Evolutionary conservation across 2,329 filamentous ascomycete genomes (phyloP).

Genomic region (Neurospora crassa): DNA sequence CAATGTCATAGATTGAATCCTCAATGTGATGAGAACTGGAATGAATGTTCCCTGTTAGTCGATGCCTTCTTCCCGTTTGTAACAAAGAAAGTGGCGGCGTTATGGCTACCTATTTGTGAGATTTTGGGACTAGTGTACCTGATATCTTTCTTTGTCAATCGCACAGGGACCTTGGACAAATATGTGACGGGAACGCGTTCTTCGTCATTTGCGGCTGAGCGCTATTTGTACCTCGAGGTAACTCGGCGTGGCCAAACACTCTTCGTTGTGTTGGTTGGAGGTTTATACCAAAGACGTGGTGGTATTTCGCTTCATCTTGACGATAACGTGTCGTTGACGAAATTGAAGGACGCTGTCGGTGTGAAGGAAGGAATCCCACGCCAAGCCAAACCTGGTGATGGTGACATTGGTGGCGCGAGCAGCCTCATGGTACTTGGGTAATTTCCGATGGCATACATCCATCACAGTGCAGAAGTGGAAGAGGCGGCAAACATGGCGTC

Average conservation of each 20-base stretch:
- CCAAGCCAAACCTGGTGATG: background rate
- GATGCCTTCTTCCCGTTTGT: background rate
- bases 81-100: background rate
- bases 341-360: background rate
- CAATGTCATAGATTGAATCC: background rate
- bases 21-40: background rate
- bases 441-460: background rate
- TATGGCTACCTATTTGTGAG: background rate
- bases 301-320: background rate
- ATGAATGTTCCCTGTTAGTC: background rate
- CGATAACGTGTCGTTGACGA: background rate
- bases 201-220: background rate
- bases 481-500: background rate
- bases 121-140: background rate
- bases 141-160: background rate
- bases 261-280: background rate
- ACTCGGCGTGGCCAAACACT: background rate
- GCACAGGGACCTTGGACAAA: background rate
- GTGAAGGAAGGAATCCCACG: background rate
- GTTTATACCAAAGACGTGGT: background rate
- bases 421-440: background rate
- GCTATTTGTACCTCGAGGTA: background rate
- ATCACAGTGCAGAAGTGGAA: background rate
- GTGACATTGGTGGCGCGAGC: background rate
- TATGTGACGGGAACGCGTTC: background rate